Conservation (phyloP, 345 rosid species). For the Ceriops decandra region DNA sequence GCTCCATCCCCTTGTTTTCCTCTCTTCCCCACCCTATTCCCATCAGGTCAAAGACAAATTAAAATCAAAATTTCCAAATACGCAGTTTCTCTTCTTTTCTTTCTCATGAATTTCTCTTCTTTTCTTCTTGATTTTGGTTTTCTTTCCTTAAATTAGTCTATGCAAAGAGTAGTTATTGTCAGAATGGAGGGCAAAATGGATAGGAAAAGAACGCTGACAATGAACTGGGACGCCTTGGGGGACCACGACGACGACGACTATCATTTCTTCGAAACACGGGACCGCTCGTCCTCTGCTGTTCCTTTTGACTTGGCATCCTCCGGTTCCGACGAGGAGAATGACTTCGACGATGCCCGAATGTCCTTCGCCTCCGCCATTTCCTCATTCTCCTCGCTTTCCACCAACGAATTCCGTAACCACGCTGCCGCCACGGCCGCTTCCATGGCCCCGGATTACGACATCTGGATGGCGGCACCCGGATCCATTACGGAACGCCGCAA, state of each 20-base stretch:
- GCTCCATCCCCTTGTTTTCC: too few relatives aligned
- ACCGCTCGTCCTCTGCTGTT: conserved; percentile 48
- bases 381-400: conserved; percentile 12
- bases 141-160: too few relatives aligned
- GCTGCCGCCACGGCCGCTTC: conserved; percentile 18
- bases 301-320: conserved; percentile 58
- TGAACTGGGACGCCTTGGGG: conserved; percentile 22
- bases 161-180: background rate
- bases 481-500: conserved; percentile 71
- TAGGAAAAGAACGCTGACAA: background rate
- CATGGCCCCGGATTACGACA: conserved; percentile 47
- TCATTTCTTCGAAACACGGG: conserved; percentile 55
- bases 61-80: too few relatives aligned
- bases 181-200: background rate
- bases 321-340: conserved; percentile 59
- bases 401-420: conserved; percentile 23
- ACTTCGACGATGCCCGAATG: conserved; percentile 62
- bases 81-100: too few relatives aligned
- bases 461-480: conserved; percentile 91
- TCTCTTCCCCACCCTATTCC: too few relatives aligned
- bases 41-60: too few relatives aligned
- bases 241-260: conserved; percentile 59
- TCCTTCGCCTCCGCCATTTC: conserved; percentile 63
- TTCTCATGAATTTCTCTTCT: too few relatives aligned
- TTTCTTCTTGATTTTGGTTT: background rate